Evolutionary conservation across 257 asterid species (phyloP).

Genomic region (Agastache rugosa): DNA sequence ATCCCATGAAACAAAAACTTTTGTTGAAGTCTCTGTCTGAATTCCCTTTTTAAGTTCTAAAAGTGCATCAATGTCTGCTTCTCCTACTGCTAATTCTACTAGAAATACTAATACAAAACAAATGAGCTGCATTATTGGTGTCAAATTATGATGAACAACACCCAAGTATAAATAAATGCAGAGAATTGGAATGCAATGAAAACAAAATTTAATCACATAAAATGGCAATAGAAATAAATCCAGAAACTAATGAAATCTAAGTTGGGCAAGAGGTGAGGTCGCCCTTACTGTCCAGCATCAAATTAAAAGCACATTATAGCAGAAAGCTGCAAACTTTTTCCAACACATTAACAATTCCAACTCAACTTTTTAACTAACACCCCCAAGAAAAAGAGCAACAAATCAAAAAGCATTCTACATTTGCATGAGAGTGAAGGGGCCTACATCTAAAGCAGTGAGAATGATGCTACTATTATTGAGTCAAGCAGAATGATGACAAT

Average conservation of each 20-base stretch:
- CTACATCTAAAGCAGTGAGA: slow-evolving; percentile 41
- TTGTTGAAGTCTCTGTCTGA: slow-evolving; percentile 54
- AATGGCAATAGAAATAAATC: slow-evolving; percentile 11
- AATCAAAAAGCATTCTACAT: slow-evolving; percentile 17
- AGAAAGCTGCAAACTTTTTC: slow-evolving; percentile 37
- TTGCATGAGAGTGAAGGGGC: slow-evolving; percentile 39
- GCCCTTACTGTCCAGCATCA: slow-evolving; percentile 24
- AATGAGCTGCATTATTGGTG: slow-evolving; percentile 53
- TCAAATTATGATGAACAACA: neutral
- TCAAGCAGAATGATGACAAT: slow-evolving; percentile 28
- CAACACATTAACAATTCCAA: slow-evolving; percentile 33
- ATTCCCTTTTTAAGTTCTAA: slow-evolving; percentile 71
- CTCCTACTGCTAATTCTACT: slow-evolving; percentile 50
- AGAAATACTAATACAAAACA: slow-evolving; percentile 52
- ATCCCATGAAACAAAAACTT: slow-evolving; percentile 81
- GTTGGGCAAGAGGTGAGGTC: slow-evolving; percentile 26
- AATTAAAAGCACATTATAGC: slow-evolving; percentile 37
- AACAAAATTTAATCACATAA: slow-evolving; percentile 17
- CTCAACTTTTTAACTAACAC: slow-evolving; percentile 42
- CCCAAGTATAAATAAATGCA: neutral
- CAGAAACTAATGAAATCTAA: slow-evolving; percentile 6
- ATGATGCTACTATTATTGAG: slow-evolving; percentile 22
- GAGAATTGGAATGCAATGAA: slow-evolving; percentile 6
- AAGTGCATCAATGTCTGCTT: slow-evolving; percentile 63
- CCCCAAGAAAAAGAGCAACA: slow-evolving; percentile 31